phyloP scores from a whole-genome alignment of 2,329 filamentous ascomycete genomes.

The Stemphylium vesicarium region DNA sequence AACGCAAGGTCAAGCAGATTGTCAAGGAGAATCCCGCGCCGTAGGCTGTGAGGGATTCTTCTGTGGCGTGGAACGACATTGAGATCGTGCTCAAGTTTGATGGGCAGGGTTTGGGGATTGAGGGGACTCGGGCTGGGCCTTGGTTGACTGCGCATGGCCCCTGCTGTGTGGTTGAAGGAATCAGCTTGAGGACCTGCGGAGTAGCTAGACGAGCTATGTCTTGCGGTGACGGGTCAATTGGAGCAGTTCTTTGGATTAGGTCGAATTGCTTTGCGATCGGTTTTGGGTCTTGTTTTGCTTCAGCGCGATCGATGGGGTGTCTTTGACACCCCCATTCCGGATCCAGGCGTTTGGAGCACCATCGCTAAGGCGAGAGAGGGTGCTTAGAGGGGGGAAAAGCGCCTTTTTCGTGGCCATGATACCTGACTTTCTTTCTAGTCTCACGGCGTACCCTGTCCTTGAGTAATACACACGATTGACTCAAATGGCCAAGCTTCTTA shows the following conservation, averaged over 20 bases:
- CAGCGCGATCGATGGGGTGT: not conserved
- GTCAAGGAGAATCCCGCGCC: constrained; percentile 89
- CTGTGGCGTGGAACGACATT: too few species aligned
- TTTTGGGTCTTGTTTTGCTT: not conserved
- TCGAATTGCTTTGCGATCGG: not conserved
- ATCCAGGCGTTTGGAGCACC: constrained; percentile 8
- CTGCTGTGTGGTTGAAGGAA: too few species aligned
- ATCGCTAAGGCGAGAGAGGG: not conserved
- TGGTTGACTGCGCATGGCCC: too few species aligned
- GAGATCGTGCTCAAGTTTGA: not conserved
- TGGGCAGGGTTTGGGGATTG: not conserved
- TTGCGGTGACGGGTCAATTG: not conserved
- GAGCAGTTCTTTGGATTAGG: not conserved
- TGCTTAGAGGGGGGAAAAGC: not conserved
- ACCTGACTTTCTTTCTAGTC: constrained; percentile 1
- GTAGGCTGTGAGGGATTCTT: constrained; percentile 42
- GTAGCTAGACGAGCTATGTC: not conserved
- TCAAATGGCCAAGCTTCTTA: too few species aligned
- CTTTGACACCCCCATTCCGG: not conserved
- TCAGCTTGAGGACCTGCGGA: not conserved
- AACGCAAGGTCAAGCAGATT: constrained; percentile 83
- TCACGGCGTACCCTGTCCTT: not conserved
- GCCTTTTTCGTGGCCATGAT: constrained; percentile 3
- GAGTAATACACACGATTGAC: constrained; percentile 1
- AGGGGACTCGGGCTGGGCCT: too few species aligned